These are phyloP conservation scores for Echeveria elegans DNA, from an alignment of 164 flowering plant genomes.

Conservation along the genomic window DNA sequence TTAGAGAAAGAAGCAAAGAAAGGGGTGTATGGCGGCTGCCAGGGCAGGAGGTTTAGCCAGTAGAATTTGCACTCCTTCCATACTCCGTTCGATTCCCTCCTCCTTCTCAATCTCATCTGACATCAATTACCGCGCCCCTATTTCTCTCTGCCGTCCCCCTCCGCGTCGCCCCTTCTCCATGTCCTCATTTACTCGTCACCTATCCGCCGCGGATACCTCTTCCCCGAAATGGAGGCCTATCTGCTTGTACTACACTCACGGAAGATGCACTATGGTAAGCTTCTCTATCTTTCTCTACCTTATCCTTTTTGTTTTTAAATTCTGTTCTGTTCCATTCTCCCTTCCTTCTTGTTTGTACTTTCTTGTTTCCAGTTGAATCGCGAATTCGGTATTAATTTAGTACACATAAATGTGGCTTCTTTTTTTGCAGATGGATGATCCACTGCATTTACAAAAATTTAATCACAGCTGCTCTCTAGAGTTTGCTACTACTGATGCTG, in stretches of 20 bases:
- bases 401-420: too few relatives aligned
- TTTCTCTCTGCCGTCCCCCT: neutral
- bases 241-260: constrained; percentile 77
- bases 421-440: constrained; percentile 62
- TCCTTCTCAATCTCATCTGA: neutral
- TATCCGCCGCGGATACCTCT: neutral
- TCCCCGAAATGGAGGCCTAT: constrained; percentile 51
- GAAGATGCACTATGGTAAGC: constrained; percentile 66
- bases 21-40: too few relatives aligned
- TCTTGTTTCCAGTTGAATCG: too few relatives aligned
- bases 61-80: neutral
- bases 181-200: neutral
- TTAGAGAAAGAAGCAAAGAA: too few relatives aligned
- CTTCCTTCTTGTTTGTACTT: too few relatives aligned
- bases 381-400: too few relatives aligned
- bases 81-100: constrained; percentile 3
- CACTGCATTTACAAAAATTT: constrained; percentile 57
- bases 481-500: constrained; percentile 30
- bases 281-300: neutral
- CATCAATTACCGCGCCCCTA: neutral
- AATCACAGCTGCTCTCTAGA: constrained; percentile 52
- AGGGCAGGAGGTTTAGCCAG: neutral
- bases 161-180: constrained; percentile 6
- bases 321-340: too few relatives aligned
- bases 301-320: too few relatives aligned